Evolutionary conservation across 495 filamentous ascomycete genomes (phyloP).

Genomic region (Neurospora sp.): DNA sequence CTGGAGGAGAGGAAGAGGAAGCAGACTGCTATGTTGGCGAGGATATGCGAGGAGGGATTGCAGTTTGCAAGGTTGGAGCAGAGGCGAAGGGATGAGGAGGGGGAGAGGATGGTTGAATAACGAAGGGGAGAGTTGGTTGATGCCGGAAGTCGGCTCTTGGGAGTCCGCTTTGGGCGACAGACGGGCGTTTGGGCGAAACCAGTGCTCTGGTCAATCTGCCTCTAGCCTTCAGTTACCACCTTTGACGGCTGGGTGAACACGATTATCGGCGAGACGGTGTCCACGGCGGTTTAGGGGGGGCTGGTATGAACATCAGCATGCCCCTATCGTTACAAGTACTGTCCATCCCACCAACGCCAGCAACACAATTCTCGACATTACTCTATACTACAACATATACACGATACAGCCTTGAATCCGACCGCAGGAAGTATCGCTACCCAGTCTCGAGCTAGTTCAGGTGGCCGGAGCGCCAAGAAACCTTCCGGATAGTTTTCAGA

Average conservation of each 20-base stretch:
- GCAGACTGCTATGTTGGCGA: conserved; percentile 46
- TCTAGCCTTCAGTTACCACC: background rate
- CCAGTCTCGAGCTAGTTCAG: background rate
- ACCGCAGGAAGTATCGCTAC: background rate
- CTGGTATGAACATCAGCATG: background rate
- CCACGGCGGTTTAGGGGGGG: background rate
- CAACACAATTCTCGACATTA: background rate
- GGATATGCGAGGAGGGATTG: conserved; percentile 33
- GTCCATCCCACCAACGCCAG: background rate
- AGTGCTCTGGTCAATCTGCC: background rate
- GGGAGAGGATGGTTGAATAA: conserved; percentile 16
- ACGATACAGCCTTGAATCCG: background rate
- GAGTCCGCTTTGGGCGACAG: no score
- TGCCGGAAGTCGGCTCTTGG: no score
- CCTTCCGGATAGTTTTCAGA: background rate
- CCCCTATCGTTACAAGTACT: background rate
- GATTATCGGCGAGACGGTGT: background rate
- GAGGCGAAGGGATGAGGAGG: conserved; percentile 4
- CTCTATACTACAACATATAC: background rate
- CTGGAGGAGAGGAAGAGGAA: conserved; percentile 56
- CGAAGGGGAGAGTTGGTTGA: background rate
- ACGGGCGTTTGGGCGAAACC: no score
- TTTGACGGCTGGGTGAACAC: background rate
- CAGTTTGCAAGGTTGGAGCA: conserved; percentile 17
- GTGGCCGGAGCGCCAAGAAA: background rate